Percentiles rank a stretch among this genome's conserved stretches.
phyloP scores from a whole-genome alignment of 2,329 filamentous ascomycete genomes.

The Dothiorella sarmentorum region DNA sequence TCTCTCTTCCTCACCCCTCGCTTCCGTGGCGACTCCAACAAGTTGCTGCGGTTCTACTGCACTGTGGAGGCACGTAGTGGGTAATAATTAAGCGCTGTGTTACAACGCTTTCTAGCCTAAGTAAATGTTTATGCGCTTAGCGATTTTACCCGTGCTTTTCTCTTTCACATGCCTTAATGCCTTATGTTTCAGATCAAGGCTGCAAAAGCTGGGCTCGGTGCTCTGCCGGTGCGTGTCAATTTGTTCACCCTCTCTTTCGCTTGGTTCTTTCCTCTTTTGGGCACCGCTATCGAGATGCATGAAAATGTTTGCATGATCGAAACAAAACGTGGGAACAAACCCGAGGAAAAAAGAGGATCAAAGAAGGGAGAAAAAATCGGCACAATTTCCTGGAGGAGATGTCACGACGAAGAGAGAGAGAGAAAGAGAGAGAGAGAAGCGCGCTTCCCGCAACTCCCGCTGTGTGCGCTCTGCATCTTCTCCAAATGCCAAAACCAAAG shows the following conservation, averaged over 20 bases:
- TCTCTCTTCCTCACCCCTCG: no score
- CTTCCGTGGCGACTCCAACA: no score
- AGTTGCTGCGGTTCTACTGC: no score
- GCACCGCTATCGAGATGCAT: not conserved
- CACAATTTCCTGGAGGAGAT: no score
- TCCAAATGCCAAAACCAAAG: not conserved
- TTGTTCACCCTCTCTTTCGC: not conserved
- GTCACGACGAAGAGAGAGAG: no score
- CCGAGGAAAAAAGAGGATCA: no score
- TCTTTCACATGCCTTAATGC: not conserved
- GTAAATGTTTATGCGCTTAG: not conserved
- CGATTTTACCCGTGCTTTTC: not conserved
- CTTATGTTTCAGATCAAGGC: not conserved
- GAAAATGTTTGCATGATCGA: slow-evolving; percentile 2
- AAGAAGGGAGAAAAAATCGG: not conserved
- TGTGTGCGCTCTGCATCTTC: not conserved
- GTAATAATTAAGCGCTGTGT: no score
- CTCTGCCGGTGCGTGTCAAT: not conserved
- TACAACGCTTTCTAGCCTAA: no score
- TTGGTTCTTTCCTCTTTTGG: not conserved
- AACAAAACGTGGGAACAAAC: no score
- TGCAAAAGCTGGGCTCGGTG: not conserved
- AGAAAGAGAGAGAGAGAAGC: no score
- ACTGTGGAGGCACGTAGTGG: no score
- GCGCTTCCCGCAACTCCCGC: not conserved